Base-by-base conservation (phyloP, 73 alveolate genomes). In the Stentor coeruleus region DNA sequence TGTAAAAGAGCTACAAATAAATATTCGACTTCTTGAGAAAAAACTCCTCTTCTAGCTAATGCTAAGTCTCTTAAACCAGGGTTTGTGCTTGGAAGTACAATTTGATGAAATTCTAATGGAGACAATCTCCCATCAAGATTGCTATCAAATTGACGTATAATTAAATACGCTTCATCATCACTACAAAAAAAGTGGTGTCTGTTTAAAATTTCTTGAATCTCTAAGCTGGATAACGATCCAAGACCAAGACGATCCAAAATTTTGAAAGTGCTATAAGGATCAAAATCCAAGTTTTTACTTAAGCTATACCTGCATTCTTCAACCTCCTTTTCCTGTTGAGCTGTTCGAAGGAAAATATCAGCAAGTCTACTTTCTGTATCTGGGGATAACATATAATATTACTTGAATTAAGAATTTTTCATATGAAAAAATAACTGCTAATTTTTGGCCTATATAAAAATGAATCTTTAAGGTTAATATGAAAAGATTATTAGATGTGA, bases 1-100 rank as follows among this genome's bases (percentile, higher is more conserved):
- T 85, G 82, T 2, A 88, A 30, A 0, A 88, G 81, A 3, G 42
- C 38, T 3, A 77, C 77, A 3, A 88, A 38, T 6, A 79, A 75
- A 28, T 88, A 28, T 42, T 88, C 93, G 0, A 82, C 75, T 1
- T 79, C 84, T 14, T 3, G 58, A 2, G 92, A 74, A 30, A 86
- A 74, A 42, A 20, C 80, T 14, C 20, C 41, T 11, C 14, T 6
- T 35, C 80, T 60, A 14, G 11, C 14, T 14, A 35, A 28, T 1
- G 83, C 83, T 1, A 75, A 26, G 15, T 75, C 72, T 75, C 83
- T 31, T 15, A 75, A 15, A 6, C 59, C 58, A 14, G 15, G 77
- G 83, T 75, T 75, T 33, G 83, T 39, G 26, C 39, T 36, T 14
- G 83, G 59, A 1, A 75, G 38, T 37, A 75, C 83, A 75, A 40